Base-by-base conservation (phyloP, 106 monocot species). In the Platanthera zijinensis region DNA sequence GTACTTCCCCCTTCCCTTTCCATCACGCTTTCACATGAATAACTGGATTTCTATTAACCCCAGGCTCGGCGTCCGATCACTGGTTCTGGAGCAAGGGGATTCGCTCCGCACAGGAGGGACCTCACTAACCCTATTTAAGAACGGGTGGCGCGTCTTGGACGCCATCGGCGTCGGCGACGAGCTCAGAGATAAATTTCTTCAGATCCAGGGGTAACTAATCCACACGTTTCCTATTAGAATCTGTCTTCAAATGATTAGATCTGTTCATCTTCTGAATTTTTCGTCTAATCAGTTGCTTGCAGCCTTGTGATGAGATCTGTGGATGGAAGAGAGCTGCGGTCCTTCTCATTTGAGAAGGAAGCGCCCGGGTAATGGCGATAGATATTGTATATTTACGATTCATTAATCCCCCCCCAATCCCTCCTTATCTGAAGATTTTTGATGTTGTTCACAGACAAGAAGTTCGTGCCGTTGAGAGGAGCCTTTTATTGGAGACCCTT, bases 41-140 rank as follows among this genome's bases (percentile, higher is more conserved):
- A 57, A 45, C 10, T 10, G 52, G 19, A 13, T 51, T 68, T 74
- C 68, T 22, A 51, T 46, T 78, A 49, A 49, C 45, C 67, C 51
- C 73, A 93, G 89, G 83, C 86, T 89, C 2, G 97, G 97, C 11
- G 79, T 97, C 5, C 59, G 71, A 8, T 82, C 93, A 22, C 52
- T 85, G 69, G 94, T 97, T 22, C 83, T 99, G 47, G 97, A 99
- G 88, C 97, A 99, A 78, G 85, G 89, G 50, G 82, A 86, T 45
- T 89, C 94, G 61, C 85, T 94, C 17, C 87, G 97, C n/a, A 77
- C 88, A 10, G 93, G 94, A 5, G 97, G 97, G 48, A 94, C 97
- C 48, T 91, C 94, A 74, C 84, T 99, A 52, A 94, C 94, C 63
- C 87, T 99, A 7, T 99, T 94, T 76, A 91, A 88, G 86, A 99